Evolutionary conservation across 2,329 filamentous ascomycete genomes (phyloP).

Genomic region (Nothophoma quercina): DNA sequence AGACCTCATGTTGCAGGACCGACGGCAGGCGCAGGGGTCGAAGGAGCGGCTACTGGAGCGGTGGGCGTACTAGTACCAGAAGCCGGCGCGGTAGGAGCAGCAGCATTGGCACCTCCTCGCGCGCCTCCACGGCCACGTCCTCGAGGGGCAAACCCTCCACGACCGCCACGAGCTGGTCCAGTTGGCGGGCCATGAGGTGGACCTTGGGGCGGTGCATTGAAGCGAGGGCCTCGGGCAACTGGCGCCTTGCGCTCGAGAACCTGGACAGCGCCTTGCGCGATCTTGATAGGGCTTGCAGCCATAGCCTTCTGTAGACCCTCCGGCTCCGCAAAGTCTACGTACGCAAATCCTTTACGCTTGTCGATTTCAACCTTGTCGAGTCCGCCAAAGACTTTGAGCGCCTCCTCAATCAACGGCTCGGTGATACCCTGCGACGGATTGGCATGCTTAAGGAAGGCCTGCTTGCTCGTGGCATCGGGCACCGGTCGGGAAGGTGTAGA

Average conservation of each 20-base stretch:
- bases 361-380: slow-evolving; percentile 89
- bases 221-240: slow-evolving; percentile 37
- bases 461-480: slow-evolving; percentile 54
- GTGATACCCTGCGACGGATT: slow-evolving; percentile 93
- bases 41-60: background rate
- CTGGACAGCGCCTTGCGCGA: slow-evolving; percentile 86
- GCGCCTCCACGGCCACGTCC: slow-evolving; percentile 46
- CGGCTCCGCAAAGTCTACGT: slow-evolving; percentile 83
- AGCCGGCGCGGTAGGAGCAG: slow-evolving; percentile 13
- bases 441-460: slow-evolving; percentile 63
- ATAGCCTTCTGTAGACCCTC: slow-evolving; percentile 79
- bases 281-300: slow-evolving; percentile 78
- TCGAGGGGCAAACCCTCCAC: slow-evolving; percentile 43
- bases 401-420: slow-evolving; percentile 76
- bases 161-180: slow-evolving; percentile 40
- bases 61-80: background rate
- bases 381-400: slow-evolving; percentile 75
- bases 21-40: background rate
- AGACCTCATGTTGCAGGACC: slow-evolving; percentile 7
- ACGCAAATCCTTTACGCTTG: slow-evolving; percentile 92
- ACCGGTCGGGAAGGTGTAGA: slow-evolving; percentile 24
- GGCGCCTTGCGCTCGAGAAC: slow-evolving; percentile 81
- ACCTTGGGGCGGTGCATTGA: slow-evolving; percentile 38
- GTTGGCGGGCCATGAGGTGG: slow-evolving; percentile 36
- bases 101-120: slow-evolving; percentile 38